Base-by-base conservation (phyloP, 1,284 basidiomycete species). In the Pseudozyma flocculosa region DNA sequence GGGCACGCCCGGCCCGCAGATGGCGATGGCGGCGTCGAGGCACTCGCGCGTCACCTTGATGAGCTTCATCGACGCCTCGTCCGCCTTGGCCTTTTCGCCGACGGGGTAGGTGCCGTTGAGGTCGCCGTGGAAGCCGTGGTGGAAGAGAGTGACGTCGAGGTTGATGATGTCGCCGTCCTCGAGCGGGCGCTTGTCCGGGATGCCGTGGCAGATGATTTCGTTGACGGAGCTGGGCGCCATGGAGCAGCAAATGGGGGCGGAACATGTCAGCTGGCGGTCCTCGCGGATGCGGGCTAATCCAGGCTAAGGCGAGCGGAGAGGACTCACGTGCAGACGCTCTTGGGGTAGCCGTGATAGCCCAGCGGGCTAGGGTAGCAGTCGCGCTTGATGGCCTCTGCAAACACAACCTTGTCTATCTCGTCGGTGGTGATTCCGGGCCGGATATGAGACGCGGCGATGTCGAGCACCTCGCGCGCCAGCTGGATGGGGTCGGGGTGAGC, bases 121-220 rank as follows among this genome's bases (percentile, higher is more conserved):
- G 48, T 78, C 75, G 30, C 75, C 75, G 44, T 78, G 75, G 47
- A 65, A 76, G 26, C 75, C 75, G 39, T 74, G 61, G 65, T 75
- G 78, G 42, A 71, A 89, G 86, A 84, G 73, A 8, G 83, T 79
- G 3, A 85, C 82, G 58, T 85, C 94, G 21, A 70, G 38, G 54
- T 69, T 67, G 48, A 63, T 53, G 17, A 68, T 54, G 30, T 70
- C 61, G 10, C 61, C 66, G 37, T 75, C 73, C 32, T 73, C 46
- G 17, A 78, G 54, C 23, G 65, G 60, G 21, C 72, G 54, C 48
- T 69, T 61, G 32, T 76, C 74, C 2, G 75, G 75, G 21, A 78
- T 76, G 2, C 91, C 90, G 79, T 98, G 95, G 78, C 95, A 98
- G 72, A 98, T 94, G 51, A 87, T 88, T 79, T 98, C 95, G 80